Evolutionary conservation across 1,284 basidiomycete species (phyloP).

Genomic region (Neolentinus lepideus): DNA sequence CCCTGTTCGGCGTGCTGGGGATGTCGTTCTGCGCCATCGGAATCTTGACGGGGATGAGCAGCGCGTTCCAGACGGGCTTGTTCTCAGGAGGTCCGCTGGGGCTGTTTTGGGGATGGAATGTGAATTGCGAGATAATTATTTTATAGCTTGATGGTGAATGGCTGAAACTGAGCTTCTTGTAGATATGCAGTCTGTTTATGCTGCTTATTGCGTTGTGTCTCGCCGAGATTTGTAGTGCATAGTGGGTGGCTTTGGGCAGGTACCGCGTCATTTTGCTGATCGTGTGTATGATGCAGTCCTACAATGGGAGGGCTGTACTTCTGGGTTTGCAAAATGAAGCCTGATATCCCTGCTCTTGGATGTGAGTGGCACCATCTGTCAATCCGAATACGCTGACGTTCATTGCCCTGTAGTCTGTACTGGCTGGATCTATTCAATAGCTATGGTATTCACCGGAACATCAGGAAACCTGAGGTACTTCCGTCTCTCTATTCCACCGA

Average conservation of each 20-base stretch:
- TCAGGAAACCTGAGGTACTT: slow-evolving; percentile 48
- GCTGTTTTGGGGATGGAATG: slow-evolving; percentile 63
- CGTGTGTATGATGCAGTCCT: slow-evolving; percentile 27
- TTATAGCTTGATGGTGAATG: background rate
- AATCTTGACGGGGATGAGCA: slow-evolving; percentile 54
- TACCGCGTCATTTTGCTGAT: background rate
- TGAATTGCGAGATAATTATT: slow-evolving; percentile 23
- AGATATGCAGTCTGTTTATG: slow-evolving; percentile 59
- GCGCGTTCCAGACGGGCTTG: slow-evolving; percentile 49
- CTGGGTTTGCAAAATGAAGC: slow-evolving; percentile 62
- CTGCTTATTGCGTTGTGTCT: slow-evolving; percentile 48
- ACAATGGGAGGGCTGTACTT: slow-evolving; percentile 56
- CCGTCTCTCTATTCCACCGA: background rate
- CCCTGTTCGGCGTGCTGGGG: slow-evolving; percentile 51
- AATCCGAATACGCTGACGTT: slow-evolving; percentile 1
- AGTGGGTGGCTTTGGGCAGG: slow-evolving; percentile 26
- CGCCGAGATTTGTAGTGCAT: slow-evolving; percentile 55
- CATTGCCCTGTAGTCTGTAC: slow-evolving; percentile 33
- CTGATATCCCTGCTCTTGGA: slow-evolving; percentile 44
- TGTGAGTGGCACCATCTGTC: slow-evolving; percentile 29
- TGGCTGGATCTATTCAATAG: slow-evolving; percentile 55
- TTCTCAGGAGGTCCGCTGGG: slow-evolving; percentile 54
- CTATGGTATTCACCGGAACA: slow-evolving; percentile 55
- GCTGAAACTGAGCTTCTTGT: background rate
- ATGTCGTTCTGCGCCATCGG: slow-evolving; percentile 57